Evolutionary conservation across 345 rosid genomes (phyloP).

Genomic region (Gossypium stocksii): DNA sequence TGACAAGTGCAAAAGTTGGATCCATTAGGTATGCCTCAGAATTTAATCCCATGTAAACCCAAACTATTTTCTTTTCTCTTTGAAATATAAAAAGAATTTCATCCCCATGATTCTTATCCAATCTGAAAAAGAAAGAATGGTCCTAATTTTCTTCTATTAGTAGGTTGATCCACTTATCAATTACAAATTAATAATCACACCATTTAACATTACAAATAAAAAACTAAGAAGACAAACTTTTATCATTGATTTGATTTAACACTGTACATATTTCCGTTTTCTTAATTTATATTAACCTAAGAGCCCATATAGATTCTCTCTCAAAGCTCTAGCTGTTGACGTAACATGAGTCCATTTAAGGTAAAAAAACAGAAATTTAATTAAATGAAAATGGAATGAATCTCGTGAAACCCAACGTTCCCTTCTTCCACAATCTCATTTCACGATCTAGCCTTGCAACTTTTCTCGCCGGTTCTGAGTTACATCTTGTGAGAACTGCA

Average conservation of each 20-base stretch:
- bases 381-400: neutral
- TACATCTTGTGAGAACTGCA: constrained; percentile 61
- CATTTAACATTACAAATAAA: neutral
- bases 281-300: neutral
- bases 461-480: constrained; percentile 78
- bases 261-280: neutral
- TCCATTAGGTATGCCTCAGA: constrained; percentile 3
- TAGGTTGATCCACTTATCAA: neutral
- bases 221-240: neutral
- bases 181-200: constrained; percentile 1
- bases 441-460: constrained; percentile 51
- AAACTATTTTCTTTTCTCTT: too few relatives aligned
- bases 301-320: constrained; percentile 46
- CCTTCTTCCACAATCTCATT: constrained; percentile 40
- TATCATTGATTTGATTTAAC: constrained; percentile 8
- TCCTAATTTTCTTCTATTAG: neutral
- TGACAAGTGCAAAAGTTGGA: neutral
- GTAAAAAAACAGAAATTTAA: constrained; percentile 4
- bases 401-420: constrained; percentile 64
- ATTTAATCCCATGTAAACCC: constrained; percentile 21
- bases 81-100: neutral
- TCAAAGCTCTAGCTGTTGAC: constrained; percentile 25
- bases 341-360: constrained; percentile 12
- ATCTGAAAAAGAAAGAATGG: neutral
- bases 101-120: constrained; percentile 3